Conservation (phyloP, 306 rosid genomes). For the Cyclanthera cordifolia region DNA sequence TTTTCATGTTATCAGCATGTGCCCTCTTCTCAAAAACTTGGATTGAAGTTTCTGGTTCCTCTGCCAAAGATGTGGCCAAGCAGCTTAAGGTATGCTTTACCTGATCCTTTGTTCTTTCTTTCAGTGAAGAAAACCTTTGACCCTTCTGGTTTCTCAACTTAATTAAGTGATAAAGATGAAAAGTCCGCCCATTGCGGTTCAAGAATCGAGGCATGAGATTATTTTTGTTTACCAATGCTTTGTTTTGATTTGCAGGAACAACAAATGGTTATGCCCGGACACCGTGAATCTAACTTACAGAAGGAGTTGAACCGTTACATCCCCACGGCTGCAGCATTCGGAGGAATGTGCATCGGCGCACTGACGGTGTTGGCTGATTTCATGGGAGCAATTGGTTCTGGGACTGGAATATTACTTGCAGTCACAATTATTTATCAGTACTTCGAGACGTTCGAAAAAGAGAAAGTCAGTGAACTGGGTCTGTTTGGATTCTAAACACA, state of each 20-base stretch:
- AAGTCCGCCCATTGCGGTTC: neutral
- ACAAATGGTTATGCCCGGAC: conserved; percentile 99
- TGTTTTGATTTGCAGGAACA: conserved; percentile 52
- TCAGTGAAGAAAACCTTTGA: neutral
- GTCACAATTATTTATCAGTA: conserved; percentile 90
- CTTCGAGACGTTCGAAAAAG: conserved; percentile 95
- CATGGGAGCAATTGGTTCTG: conserved; percentile 97
- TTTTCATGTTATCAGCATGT: conserved; percentile 27
- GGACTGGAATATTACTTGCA: conserved; percentile 84
- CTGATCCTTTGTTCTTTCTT: neutral
- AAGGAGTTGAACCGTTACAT: conserved; percentile 87
- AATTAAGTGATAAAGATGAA: neutral
- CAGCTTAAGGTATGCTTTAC: conserved; percentile 19
- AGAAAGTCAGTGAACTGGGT: conserved; percentile 86
- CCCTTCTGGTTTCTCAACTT: neutral
- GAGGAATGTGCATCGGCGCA: conserved; percentile 92
- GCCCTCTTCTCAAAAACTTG: conserved; percentile 28
- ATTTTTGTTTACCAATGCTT: neutral
- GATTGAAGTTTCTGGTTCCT: conserved; percentile 28
- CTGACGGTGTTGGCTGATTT: conserved; percentile 86
- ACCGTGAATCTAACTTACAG: conserved; percentile 86
- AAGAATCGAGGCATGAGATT: no score
- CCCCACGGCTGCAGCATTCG: conserved; percentile 93
- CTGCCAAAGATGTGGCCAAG: conserved; percentile 26
- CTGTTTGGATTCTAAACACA: conserved; percentile 73